Evolutionary conservation across 176 grass and related monocot species (phyloP).

Genomic region (Cymbopogon citratus): DNA sequence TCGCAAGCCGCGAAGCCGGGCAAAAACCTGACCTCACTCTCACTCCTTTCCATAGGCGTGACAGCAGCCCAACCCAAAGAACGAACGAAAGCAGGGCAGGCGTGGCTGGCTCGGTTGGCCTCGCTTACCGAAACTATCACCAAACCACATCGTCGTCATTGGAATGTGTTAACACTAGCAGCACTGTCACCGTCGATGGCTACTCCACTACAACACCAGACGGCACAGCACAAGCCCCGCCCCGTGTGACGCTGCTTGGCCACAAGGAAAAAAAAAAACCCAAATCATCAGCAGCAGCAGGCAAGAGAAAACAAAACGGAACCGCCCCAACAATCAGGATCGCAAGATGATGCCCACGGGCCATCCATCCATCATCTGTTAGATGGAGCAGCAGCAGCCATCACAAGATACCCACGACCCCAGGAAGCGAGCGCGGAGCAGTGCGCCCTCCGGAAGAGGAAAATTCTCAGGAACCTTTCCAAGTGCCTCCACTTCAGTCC

Average conservation of each 20-base stretch:
- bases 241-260: neutral
- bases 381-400: neutral
- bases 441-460: slow-evolving; percentile 12
- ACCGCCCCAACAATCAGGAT: slow-evolving; percentile 31
- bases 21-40: too few species aligned
- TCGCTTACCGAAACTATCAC: too few species aligned
- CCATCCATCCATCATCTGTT: neutral
- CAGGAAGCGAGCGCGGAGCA: too few species aligned
- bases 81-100: too few species aligned
- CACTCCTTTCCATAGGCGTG: too few species aligned
- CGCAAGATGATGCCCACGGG: slow-evolving; percentile 37
- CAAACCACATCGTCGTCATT: neutral
- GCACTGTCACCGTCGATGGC: slow-evolving; percentile 17
- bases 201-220: neutral
- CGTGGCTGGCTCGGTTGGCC: too few species aligned
- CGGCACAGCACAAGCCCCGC: neutral
- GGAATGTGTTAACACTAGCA: neutral
- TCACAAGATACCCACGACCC: neutral
- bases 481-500: neutral
- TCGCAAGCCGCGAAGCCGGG: too few species aligned
- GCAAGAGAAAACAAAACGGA: slow-evolving; percentile 27
- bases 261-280: neutral
- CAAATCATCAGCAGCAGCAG: neutral
- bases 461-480: neutral
- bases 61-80: too few species aligned